Conservation (phyloP, 805 yeast species). For the Komagataella mondaviorum region DNA sequence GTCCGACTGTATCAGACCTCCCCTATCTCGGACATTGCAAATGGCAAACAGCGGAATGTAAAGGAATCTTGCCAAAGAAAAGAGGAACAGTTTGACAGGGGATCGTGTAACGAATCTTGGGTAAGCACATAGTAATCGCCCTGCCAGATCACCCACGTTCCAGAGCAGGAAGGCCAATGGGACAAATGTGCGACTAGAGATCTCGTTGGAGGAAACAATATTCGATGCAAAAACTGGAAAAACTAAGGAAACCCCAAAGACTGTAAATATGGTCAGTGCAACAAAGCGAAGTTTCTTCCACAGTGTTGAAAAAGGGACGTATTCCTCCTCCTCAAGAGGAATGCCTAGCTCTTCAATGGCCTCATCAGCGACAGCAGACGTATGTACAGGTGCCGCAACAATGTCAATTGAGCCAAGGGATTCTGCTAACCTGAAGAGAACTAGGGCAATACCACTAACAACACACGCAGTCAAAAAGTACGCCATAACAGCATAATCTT, state of each 20-base stretch:
- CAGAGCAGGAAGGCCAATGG: conserved; percentile 76
- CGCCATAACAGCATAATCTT: conserved; percentile 11
- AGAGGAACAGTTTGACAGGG: conserved; percentile 32
- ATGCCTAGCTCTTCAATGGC: background rate
- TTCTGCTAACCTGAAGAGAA: conserved; percentile 9
- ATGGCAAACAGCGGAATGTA: conserved; percentile 64
- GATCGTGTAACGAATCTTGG: conserved; percentile 25
- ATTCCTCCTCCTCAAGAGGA: conserved; percentile 8
- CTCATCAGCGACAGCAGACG: conserved; percentile 5
- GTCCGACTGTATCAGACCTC: conserved; percentile 38
- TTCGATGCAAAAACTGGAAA: conserved; percentile 87
- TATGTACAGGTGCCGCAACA: background rate
- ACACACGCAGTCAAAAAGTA: conserved; percentile 21
- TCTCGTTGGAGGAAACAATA: conserved; percentile 36
- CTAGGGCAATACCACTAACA: conserved; percentile 5
- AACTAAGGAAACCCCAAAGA: conserved; percentile 60
- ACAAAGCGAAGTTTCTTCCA: conserved; percentile 52
- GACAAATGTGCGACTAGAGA: conserved; percentile 33
- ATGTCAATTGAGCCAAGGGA: background rate
- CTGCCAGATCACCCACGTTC: conserved; percentile 82
- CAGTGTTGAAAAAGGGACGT: conserved; percentile 46
- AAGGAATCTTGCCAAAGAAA: conserved; percentile 39
- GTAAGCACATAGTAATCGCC: conserved; percentile 55
- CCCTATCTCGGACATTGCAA: conserved; percentile 41
- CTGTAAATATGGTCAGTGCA: conserved; percentile 55